These are phyloP conservation scores for Ephemerocybe angulata DNA, from an alignment of 768 basidiomycete genomes.

Conservation along the genomic window DNA sequence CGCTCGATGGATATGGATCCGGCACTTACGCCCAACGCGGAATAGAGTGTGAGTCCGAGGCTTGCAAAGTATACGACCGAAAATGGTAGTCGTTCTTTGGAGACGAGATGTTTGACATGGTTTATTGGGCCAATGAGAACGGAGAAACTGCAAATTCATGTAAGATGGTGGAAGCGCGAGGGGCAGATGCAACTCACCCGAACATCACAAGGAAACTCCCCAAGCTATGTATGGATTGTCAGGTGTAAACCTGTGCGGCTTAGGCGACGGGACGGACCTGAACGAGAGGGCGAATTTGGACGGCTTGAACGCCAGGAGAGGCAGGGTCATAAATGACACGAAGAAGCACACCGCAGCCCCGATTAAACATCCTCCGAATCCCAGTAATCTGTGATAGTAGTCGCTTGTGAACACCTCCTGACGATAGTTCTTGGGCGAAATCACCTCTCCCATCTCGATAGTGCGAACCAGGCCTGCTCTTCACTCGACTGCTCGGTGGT, in stretches of 20 bases:
- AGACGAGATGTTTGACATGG: slow-evolving; percentile 84
- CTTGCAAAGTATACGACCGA: slow-evolving; percentile 78
- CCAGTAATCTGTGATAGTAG: slow-evolving; percentile 81
- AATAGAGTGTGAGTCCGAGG: slow-evolving; percentile 84
- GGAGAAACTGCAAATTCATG: slow-evolving; percentile 54
- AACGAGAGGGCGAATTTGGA: slow-evolving; percentile 90
- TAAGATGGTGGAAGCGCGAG: not conserved
- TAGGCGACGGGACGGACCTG: slow-evolving; percentile 44
- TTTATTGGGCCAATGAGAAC: slow-evolving; percentile 88
- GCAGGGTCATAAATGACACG: slow-evolving; percentile 82
- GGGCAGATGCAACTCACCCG: slow-evolving; percentile 50
- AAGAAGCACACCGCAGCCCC: slow-evolving; percentile 94
- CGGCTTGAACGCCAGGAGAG: slow-evolving; percentile 58
- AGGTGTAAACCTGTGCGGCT: not conserved
- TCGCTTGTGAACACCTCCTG: not conserved
- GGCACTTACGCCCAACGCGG: slow-evolving; percentile 76
- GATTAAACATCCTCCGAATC: slow-evolving; percentile 83
- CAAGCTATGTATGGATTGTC: slow-evolving; percentile 37
- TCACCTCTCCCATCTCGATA: slow-evolving; percentile 91
- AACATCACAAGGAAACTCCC: slow-evolving; percentile 95
- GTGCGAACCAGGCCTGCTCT: slow-evolving; percentile 92
- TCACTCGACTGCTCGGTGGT: slow-evolving; percentile 83
- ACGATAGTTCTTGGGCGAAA: not conserved
- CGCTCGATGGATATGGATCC: not conserved
- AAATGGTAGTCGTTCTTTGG: slow-evolving; percentile 82